These are phyloP conservation scores for Ophiostoma ulmi DNA, from an alignment of 2,329 filamentous ascomycete species.

Conservation along the genomic window DNA sequence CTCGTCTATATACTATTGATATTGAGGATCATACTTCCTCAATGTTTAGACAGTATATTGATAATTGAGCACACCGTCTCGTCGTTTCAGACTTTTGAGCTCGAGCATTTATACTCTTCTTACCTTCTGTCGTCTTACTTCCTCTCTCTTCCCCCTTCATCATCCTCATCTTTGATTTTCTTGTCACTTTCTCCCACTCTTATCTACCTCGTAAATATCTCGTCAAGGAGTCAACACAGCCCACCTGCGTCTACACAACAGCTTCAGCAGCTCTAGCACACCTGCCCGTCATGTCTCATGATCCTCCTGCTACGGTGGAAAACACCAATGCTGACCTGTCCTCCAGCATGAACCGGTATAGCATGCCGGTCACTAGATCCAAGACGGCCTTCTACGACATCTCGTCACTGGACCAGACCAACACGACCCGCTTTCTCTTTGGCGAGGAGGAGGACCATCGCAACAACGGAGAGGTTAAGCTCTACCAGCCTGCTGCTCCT, in stretches of 20 bases:
- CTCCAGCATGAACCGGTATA: constrained; percentile 79
- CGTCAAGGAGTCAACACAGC: not conserved
- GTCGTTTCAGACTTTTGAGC: not conserved
- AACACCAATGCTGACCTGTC: constrained; percentile 21
- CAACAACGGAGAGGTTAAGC: constrained; percentile 62
- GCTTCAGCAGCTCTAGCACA: not conserved
- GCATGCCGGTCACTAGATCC: constrained; percentile 78
- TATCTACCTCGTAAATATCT: not conserved
- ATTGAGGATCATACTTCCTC: not conserved
- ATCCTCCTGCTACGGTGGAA: not conserved
- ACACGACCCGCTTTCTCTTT: constrained; percentile 81
- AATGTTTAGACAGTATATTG: not conserved
- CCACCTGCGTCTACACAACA: not conserved
- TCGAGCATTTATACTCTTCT: not conserved
- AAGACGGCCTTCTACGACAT: constrained; percentile 63
- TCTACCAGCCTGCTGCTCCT: constrained; percentile 64
- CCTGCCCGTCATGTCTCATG: not conserved
- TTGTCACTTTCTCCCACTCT: not conserved
- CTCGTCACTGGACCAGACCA: constrained; percentile 68
- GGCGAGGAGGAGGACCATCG: constrained; percentile 61
- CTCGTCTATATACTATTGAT: not conserved
- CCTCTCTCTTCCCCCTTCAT: not conserved
- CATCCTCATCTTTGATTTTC: not conserved
- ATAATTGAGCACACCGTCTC: not conserved
- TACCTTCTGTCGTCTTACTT: not conserved